A percentile compares a stretch with the other conserved stretches of the same genome.
These are phyloP conservation scores for Nannochloropsis gaditana DNA, from an alignment of 108 stramenopile genomes.

Conservation along the genomic window DNA sequence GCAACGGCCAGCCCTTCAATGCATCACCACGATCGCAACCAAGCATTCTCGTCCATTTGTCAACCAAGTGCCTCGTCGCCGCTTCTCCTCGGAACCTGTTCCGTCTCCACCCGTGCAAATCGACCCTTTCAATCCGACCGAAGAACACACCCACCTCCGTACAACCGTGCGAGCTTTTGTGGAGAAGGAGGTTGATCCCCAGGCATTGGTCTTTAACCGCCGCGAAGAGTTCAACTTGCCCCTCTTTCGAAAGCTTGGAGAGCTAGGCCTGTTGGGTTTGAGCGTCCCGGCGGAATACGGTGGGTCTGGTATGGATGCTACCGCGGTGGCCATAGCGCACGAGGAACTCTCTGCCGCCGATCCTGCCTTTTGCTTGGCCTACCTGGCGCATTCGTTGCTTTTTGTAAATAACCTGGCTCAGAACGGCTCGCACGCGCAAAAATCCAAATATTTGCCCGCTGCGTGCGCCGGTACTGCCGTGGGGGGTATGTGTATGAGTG, in stretches of 20 bases:
- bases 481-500: constrained; percentile 98
- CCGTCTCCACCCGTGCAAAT: background rate
- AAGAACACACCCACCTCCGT: constrained; percentile 78
- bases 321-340: constrained; percentile 72
- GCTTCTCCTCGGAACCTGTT: background rate
- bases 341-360: constrained; percentile 79
- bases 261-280: constrained; percentile 86
- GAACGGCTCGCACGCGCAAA: constrained; percentile 54
- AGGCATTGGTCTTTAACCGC: constrained; percentile 76
- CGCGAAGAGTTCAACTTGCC: constrained; percentile 73
- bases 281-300: constrained; percentile 83
- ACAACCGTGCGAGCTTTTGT: constrained; percentile 64
- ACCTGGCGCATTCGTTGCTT: constrained; percentile 80
- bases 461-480: constrained; percentile 73
- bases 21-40: background rate
- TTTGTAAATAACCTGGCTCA: constrained; percentile 85
- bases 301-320: constrained; percentile 81
- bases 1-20: background rate
- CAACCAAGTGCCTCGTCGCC: background rate
- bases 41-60: background rate
- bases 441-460: constrained; percentile 64
- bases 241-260: constrained; percentile 76
- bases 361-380: constrained; percentile 92
- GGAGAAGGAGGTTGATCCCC: constrained; percentile 84
- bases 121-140: constrained; percentile 71